phyloP scores from a whole-genome alignment of 768 basidiomycete species.

The Dentipellis sp. region DNA sequence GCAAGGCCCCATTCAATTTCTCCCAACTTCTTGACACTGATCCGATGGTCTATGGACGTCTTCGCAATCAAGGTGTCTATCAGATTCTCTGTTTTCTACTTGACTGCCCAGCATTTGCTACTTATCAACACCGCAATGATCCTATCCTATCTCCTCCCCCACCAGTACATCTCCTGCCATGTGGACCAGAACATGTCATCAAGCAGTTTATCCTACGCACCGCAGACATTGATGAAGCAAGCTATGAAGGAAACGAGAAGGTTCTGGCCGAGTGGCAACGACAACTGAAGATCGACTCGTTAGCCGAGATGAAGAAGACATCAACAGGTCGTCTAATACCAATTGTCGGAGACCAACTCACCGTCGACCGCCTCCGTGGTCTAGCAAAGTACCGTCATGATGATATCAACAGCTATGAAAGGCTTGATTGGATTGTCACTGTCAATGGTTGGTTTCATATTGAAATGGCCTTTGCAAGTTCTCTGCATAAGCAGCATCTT shows the following conservation, averaged over 20 bases:
- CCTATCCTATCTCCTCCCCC: constrained; percentile 10
- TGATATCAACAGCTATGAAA: constrained; percentile 12
- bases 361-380: constrained; percentile 10
- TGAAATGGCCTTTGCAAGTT: not conserved
- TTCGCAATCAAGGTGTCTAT: not conserved
- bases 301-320: constrained; percentile 14
- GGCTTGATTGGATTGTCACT: constrained; percentile 9
- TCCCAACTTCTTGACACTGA: not conserved
- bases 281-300: constrained; percentile 18
- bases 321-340: not conserved
- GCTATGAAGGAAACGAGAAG: constrained; percentile 28
- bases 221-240: constrained; percentile 27
- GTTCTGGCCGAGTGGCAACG: constrained; percentile 23
- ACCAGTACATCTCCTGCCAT: constrained; percentile 20
- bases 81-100: not conserved
- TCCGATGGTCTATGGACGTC: too few species aligned
- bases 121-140: constrained; percentile 18
- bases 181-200: constrained; percentile 19
- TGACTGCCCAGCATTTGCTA: not conserved
- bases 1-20: not conserved
- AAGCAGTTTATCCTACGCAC: constrained; percentile 28
- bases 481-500: not conserved
- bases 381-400: constrained; percentile 7
- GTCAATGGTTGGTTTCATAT: constrained; percentile 1
- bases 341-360: constrained; percentile 25